These are phyloP conservation scores for Monosporascus sp. DNA, from an alignment of 2,329 filamentous ascomycete genomes.

Conservation along the genomic window DNA sequence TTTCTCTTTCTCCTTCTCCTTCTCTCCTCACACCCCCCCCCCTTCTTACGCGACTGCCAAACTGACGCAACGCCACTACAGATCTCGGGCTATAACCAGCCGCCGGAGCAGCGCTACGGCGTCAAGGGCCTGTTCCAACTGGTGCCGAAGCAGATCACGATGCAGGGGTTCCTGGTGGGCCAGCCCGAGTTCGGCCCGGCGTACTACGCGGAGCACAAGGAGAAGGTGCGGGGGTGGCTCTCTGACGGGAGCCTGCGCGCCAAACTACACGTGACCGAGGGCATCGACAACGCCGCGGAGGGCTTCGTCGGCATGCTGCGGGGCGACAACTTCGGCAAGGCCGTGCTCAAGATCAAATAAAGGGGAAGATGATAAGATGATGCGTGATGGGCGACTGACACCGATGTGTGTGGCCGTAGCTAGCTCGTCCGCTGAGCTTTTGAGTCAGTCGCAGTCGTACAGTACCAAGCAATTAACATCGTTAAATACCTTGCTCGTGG, in stretches of 20 bases:
- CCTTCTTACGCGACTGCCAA: slow-evolving; percentile 23
- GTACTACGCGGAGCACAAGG: slow-evolving; percentile 66
- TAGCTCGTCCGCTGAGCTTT: too few species aligned
- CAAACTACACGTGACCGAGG: slow-evolving; percentile 62
- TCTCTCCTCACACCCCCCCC: background rate
- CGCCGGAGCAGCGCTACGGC: slow-evolving; percentile 51
- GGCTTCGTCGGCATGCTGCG: slow-evolving; percentile 70
- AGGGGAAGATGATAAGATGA: background rate
- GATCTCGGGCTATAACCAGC: slow-evolving; percentile 71
- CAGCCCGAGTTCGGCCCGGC: slow-evolving; percentile 61
- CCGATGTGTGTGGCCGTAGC: too few species aligned
- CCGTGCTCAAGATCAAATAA: slow-evolving; percentile 58
- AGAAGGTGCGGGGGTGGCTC: slow-evolving; percentile 72
- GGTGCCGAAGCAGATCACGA: slow-evolving; percentile 64
- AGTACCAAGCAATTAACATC: too few species aligned
- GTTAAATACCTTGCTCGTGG: too few species aligned
- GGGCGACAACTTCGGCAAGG: slow-evolving; percentile 84
- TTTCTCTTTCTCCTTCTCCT: slow-evolving; percentile 4
- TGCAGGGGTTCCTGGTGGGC: slow-evolving; percentile 72
- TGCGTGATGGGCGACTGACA: background rate
- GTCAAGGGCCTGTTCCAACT: slow-evolving; percentile 61
- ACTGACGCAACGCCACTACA: slow-evolving; percentile 23
- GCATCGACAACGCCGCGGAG: slow-evolving; percentile 71
- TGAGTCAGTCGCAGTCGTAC: too few species aligned
- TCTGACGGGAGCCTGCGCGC: slow-evolving; percentile 69